Evolutionary conservation across 768 basidiomycete species (phyloP).

Genomic region (Hericium alpestre): DNA sequence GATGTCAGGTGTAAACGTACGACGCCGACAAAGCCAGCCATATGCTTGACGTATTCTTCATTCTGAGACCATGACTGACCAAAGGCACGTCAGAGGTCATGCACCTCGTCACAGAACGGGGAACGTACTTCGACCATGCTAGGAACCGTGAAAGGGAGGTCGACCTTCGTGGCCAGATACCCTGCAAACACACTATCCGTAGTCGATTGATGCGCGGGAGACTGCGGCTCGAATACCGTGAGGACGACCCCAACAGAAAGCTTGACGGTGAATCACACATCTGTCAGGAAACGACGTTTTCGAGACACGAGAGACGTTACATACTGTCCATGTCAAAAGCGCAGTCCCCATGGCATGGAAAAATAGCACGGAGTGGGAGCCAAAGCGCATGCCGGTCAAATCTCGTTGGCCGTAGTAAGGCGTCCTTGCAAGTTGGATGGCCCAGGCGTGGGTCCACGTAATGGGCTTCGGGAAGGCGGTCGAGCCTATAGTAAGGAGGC

Average conservation of each 20-base stretch:
- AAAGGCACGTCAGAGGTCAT: neutral
- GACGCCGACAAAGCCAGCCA: neutral
- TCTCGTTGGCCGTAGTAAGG: neutral
- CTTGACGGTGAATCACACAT: neutral
- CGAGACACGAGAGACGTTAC: neutral
- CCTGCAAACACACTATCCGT: slow-evolving; percentile 10
- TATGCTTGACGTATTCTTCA: neutral
- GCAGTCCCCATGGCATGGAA: neutral
- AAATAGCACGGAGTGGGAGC: neutral
- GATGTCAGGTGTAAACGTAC: neutral
- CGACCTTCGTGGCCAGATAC: slow-evolving; percentile 13
- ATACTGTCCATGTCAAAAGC: neutral
- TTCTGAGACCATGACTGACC: neutral
- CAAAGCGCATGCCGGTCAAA: neutral
- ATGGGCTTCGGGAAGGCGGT: neutral
- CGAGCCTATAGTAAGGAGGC: neutral
- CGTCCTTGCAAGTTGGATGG: neutral
- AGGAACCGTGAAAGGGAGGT: slow-evolving; percentile 11
- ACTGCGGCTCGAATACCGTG: neutral
- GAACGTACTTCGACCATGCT: neutral
- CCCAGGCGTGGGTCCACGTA: neutral
- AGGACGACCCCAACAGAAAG: neutral
- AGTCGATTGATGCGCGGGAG: neutral
- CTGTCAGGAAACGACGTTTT: neutral
- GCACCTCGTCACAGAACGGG: neutral